Conservation (phyloP, 306 rosid species). For the Cicer chorassanicum region DNA sequence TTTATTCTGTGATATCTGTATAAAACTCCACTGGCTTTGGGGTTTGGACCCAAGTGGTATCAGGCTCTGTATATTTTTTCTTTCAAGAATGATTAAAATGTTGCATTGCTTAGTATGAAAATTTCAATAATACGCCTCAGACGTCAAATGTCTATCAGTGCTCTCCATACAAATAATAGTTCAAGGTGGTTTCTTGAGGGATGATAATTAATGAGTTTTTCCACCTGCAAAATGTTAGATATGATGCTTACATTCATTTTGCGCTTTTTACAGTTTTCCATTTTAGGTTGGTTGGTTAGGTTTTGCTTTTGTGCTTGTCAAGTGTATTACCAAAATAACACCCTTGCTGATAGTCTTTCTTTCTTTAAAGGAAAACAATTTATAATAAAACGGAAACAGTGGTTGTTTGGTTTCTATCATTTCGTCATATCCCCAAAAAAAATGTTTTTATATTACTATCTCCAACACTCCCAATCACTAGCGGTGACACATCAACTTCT, state of each 20-base stretch:
- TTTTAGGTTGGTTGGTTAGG: not conserved
- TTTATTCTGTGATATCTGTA: slow-evolving; percentile 38
- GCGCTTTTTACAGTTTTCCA: not conserved
- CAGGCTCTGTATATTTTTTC: slow-evolving; percentile 43
- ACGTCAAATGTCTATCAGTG: slow-evolving; percentile 35
- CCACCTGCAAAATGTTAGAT: slow-evolving; percentile 18
- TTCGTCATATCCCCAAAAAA: not conserved
- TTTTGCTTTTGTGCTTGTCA: not conserved
- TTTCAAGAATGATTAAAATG: slow-evolving; percentile 7
- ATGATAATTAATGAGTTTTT: not conserved
- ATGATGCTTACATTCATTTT: not conserved
- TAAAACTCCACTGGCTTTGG: slow-evolving; percentile 43
- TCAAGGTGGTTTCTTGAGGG: not conserved
- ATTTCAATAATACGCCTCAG: slow-evolving; percentile 44
- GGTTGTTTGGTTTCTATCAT: slow-evolving; percentile 32
- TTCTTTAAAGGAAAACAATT: not conserved
- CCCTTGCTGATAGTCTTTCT: slow-evolving; percentile 4
- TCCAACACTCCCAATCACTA: slow-evolving; percentile 30
- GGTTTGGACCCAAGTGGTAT: slow-evolving; percentile 32
- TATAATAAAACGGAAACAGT: slow-evolving; percentile 15
- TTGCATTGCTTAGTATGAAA: slow-evolving; percentile 39
- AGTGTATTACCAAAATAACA: not conserved
- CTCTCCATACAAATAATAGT: slow-evolving; percentile 7
- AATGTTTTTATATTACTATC: not conserved
- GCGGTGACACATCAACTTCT: slow-evolving; percentile 43